phyloP scores from a whole-genome alignment of 441 rosid genomes.

The Brassica hybrid region DNA sequence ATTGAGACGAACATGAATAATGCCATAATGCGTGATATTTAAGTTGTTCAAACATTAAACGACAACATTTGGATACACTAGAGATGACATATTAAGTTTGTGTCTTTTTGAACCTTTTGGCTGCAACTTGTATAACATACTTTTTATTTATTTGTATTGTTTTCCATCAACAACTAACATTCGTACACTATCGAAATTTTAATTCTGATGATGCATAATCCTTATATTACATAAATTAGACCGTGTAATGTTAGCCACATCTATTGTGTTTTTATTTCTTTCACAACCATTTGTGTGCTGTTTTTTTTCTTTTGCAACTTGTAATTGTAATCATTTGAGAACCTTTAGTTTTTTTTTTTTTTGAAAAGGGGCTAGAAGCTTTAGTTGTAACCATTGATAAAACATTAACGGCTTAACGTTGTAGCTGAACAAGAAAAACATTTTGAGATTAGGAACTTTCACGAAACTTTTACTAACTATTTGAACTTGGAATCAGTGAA shows the following conservation, averaged over 20 bases:
- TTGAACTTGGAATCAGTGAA: not conserved
- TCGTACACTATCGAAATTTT: slow-evolving; percentile 1
- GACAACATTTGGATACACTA: slow-evolving; percentile 18
- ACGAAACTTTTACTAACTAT: not conserved
- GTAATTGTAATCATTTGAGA: not conserved
- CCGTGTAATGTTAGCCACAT: not conserved
- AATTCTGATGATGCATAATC: not conserved
- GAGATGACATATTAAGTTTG: slow-evolving; percentile 28
- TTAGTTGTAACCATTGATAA: not conserved
- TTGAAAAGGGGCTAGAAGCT: too few relatives aligned
- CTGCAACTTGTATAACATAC: slow-evolving; percentile 36
- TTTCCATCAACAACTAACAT: not conserved
- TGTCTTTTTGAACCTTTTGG: slow-evolving; percentile 29
- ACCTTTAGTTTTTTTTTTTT: not conserved
- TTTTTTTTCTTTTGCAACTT: not conserved
- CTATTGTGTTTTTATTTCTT: not conserved
- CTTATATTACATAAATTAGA: not conserved
- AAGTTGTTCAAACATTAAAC: slow-evolving; percentile 23
- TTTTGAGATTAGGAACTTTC: too few relatives aligned
- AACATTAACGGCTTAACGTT: not conserved
- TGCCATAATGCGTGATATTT: slow-evolving; percentile 14
- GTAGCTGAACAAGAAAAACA: not conserved
- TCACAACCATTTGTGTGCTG: not conserved
- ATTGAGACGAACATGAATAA: slow-evolving; percentile 31
- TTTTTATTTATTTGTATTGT: not conserved